Evolutionary conservation across 495 filamentous ascomycete genomes (phyloP).

Genomic region (Bathelium albidoporum): DNA sequence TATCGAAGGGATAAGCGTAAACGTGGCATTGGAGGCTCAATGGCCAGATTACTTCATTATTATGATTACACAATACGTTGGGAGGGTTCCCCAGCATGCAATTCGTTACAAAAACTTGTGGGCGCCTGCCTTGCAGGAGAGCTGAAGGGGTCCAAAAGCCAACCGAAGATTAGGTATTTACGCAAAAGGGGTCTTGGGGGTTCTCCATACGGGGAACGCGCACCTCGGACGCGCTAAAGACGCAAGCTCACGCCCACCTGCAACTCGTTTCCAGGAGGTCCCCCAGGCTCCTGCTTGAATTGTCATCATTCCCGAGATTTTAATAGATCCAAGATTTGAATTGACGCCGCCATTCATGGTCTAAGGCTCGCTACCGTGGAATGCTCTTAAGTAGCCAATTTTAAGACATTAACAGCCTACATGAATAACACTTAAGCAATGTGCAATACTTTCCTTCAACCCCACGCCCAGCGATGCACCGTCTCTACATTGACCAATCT

Average conservation of each 20-base stretch:
- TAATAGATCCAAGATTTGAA: background rate
- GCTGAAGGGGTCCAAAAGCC: background rate
- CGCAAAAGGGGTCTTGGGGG: background rate
- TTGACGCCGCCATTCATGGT: background rate
- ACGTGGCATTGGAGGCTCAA: background rate
- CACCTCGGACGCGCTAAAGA: background rate
- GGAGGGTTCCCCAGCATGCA: background rate
- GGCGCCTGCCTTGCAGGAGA: background rate
- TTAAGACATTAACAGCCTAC: too few relatives aligned
- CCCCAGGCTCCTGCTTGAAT: background rate
- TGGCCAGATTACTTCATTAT: background rate
- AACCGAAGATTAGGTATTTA: too few relatives aligned
- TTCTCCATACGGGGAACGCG: conserved; percentile 3
- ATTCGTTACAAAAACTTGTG: background rate
- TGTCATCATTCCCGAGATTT: background rate
- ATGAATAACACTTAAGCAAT: background rate
- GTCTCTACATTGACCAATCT: conserved; percentile 1
- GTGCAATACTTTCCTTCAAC: background rate
- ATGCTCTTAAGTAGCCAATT: too few relatives aligned
- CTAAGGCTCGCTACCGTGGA: background rate
- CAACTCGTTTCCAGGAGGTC: too few relatives aligned
- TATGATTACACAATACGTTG: background rate
- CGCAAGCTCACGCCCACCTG: background rate
- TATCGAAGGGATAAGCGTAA: background rate
- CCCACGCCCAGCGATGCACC: background rate